Conservation (phyloP, 2,329 filamentous ascomycete genomes). For the Botrytis pseudocinerea region DNA sequence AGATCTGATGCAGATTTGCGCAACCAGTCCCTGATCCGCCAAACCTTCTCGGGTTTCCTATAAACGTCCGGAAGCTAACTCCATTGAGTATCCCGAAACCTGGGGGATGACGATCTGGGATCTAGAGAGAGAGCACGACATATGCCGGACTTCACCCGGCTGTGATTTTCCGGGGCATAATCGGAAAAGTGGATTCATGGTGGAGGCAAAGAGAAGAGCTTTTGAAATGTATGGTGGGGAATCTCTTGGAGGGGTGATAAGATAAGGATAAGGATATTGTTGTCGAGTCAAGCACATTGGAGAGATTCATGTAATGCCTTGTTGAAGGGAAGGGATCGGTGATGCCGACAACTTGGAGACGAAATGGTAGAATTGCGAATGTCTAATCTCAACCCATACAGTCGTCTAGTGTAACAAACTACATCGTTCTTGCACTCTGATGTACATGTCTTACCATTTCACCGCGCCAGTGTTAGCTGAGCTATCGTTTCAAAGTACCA, state of each 20-base stretch:
- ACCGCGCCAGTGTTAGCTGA: background rate
- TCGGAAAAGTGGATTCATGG: background rate
- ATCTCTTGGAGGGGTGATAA: constrained; percentile 1
- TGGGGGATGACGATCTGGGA: background rate
- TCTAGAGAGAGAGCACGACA: too few relatives aligned
- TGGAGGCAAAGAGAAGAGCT: background rate
- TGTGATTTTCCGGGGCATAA: background rate
- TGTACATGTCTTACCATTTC: background rate
- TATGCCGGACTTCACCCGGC: background rate
- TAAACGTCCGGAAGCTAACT: background rate
- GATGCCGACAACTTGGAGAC: background rate
- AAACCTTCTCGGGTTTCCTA: background rate
- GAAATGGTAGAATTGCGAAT: background rate
- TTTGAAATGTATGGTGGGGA: background rate
- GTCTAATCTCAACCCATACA: background rate
- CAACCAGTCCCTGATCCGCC: background rate
- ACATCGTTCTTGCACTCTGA: background rate
- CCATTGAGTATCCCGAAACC: background rate
- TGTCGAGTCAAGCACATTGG: background rate
- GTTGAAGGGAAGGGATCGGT: background rate
- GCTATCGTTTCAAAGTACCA: background rate
- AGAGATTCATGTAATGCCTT: background rate
- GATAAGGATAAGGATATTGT: background rate
- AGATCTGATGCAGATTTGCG: background rate
- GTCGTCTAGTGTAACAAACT: background rate